These are phyloP conservation scores for Orbilia ellipsospora DNA, from an alignment of 2,329 filamentous ascomycete species.

Conservation along the genomic window DNA sequence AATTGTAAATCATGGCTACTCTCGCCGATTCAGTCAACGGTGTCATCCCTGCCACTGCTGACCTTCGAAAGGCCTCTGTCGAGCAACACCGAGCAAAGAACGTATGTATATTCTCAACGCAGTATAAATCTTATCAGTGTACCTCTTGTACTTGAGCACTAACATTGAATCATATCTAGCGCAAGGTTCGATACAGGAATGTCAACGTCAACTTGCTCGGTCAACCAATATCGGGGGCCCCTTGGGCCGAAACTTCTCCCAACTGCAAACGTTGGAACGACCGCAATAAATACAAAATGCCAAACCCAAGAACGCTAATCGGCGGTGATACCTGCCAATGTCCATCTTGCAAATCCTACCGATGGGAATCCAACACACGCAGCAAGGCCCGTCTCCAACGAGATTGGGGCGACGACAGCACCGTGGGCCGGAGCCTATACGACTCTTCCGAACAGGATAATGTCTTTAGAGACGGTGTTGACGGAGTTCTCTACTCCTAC, in stretches of 20 bases:
- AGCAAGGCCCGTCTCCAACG: constrained; percentile 44
- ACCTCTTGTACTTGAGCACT: not conserved
- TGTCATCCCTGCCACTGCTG: constrained; percentile 52
- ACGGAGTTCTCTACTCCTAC: constrained; percentile 58
- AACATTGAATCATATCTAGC: constrained; percentile 49
- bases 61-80: constrained; percentile 57
- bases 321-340: constrained; percentile 56
- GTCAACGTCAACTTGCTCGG: constrained; percentile 58
- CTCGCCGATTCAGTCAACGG: constrained; percentile 45
- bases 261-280: constrained; percentile 57
- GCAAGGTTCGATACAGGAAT: constrained; percentile 58
- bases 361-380: constrained; percentile 45
- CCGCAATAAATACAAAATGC: constrained; percentile 58
- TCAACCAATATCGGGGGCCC: constrained; percentile 36
- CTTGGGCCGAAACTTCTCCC: constrained; percentile 3
- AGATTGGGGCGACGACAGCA: constrained; percentile 37
- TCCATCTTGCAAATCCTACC: constrained; percentile 40
- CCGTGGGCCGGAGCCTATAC: constrained; percentile 38
- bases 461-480: constrained; percentile 53
- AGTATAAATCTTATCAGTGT: not conserved
- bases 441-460: constrained; percentile 56
- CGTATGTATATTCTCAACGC: constrained; percentile 42
- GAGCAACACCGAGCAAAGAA: constrained; percentile 58
- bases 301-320: constrained; percentile 31
- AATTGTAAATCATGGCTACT: constrained; percentile 22